Percentiles rank a stretch among this genome's conserved stretches.
Conservation (phyloP, 139 green algal species). For the Pleodorina starrii region DNA sequence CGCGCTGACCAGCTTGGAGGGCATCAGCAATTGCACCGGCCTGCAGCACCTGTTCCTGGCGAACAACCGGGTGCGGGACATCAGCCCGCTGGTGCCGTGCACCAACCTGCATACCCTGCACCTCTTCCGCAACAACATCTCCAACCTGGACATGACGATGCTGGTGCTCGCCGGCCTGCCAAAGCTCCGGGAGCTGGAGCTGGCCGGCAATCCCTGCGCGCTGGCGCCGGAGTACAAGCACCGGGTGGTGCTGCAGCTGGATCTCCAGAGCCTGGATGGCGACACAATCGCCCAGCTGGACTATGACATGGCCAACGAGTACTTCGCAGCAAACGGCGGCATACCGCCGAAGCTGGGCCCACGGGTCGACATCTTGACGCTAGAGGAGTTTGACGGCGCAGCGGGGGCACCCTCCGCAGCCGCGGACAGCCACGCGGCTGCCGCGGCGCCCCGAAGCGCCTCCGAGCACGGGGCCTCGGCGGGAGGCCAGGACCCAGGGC, state of each 20-base stretch:
- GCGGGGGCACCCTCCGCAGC: not conserved
- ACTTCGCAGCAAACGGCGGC: constrained; percentile 32
- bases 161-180: constrained; percentile 23
- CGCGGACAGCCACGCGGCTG: not conserved
- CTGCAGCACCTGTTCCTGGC: constrained; percentile 58
- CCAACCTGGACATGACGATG: constrained; percentile 39
- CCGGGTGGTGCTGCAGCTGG: constrained; percentile 41
- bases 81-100: constrained; percentile 28
- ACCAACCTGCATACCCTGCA: constrained; percentile 31
- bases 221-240: constrained; percentile 46
- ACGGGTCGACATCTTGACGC: constrained; percentile 39
- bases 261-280: constrained; percentile 49
- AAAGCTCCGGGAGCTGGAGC: constrained; percentile 51
- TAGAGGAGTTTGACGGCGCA: constrained; percentile 26
- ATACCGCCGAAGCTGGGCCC: constrained; percentile 17
- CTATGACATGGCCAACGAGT: constrained; percentile 50
- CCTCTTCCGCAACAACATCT: constrained; percentile 53
- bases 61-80: constrained; percentile 52
- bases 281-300: constrained; percentile 48
- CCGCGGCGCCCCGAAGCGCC: not conserved
- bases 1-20: constrained; percentile 52
- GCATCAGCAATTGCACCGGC: constrained; percentile 33
- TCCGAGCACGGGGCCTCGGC: not conserved
- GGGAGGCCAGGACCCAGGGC: not conserved
- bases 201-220: constrained; percentile 52